Evolutionary conservation across 352 stramenopile genomes (phyloP), one percentile per base, ranked within the genome.

Genomic region (Pythium dissimile): DNA sequence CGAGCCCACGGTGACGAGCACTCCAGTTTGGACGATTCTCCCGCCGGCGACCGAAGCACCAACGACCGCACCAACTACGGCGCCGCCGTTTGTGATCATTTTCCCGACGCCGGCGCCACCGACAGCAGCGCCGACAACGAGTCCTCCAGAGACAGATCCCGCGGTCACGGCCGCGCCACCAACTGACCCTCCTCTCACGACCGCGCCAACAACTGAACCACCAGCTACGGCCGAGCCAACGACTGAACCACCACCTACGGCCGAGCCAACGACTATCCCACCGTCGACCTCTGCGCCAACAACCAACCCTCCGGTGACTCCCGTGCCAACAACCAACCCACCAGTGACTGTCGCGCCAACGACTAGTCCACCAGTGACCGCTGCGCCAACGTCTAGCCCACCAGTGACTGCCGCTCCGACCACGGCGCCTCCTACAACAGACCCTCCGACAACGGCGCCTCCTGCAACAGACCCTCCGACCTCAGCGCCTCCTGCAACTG

Each of bases 31-130:
- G 30, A 44, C 48, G 3, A 56, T 56, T 32, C 6, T 48, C 8
- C 41, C 41, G 41, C 23, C 41, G 23, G 18, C 41, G 41, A 48
- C 23, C n/a, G 41, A 30, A 3, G 9, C 41, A 18, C 43, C 43
- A 31, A 31, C 43, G 13, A 31, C 24, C 7, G 45, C 11, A 9
- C 46, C 54, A 16, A 55, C 43, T 1, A 23, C 54, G 7, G 27
- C 43, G 24, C 44, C 43, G 15, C 54, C 54, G 13, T 53, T 47
- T 13, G 53, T 60, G 31, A 60, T 53, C 21, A 39, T 43, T n/a
- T 53, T 53, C 16, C 53, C 53, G 1, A 53, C 42, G 16, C 31
- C 42, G 13, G 27, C 30, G 3, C 34, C 53, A 4, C 18, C 41
- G 30, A 21, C 45, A 23, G 8, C 46, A 6, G 20, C 16, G 12